Evolutionary conservation across 2,329 filamentous ascomycete species (phyloP).

Genomic region (Dactylellina parvicollis): DNA sequence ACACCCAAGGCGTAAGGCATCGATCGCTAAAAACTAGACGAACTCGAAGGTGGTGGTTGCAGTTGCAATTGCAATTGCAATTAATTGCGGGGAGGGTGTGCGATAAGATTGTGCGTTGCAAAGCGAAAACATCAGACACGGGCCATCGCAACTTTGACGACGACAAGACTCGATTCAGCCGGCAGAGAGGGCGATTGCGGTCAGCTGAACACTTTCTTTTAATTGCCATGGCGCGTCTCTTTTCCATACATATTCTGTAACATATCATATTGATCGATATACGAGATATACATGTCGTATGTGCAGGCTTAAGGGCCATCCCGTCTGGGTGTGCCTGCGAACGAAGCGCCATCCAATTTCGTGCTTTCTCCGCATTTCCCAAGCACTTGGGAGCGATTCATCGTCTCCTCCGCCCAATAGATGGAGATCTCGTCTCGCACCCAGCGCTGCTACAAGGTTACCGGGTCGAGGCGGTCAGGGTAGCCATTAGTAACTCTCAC

Average conservation of each 20-base stretch:
- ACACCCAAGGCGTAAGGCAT: constrained; percentile 9
- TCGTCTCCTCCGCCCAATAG: constrained; percentile 35
- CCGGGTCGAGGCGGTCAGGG: constrained; percentile 16
- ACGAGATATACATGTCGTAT: constrained; percentile 12
- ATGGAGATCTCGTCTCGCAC: constrained; percentile 43
- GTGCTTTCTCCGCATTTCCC: constrained; percentile 49
- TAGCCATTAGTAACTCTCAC: constrained; percentile 31
- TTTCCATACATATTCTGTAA: constrained; percentile 18
- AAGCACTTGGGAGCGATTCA: constrained; percentile 43
- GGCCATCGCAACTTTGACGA: constrained; percentile 16
- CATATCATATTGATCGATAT: constrained; percentile 37
- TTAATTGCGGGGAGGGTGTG: too few relatives aligned
- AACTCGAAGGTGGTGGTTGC: constrained; percentile 12
- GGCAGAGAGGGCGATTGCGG: constrained; percentile 28
- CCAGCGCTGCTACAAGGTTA: constrained; percentile 23
- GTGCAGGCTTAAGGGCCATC: constrained; percentile 4
- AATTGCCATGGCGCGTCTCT: constrained; percentile 6
- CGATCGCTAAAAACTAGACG: not conserved
- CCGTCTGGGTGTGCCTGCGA: constrained; percentile 2
- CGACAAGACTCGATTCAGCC: too few relatives aligned
- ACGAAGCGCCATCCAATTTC: constrained; percentile 45
- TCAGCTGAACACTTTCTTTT: constrained; percentile 28
- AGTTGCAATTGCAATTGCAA: too few relatives aligned
- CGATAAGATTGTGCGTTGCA: constrained; percentile 21
- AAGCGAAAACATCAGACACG: not conserved